Base-by-base conservation (phyloP, 2,329 filamentous ascomycete species). In the Colletotrichum camelliae region DNA sequence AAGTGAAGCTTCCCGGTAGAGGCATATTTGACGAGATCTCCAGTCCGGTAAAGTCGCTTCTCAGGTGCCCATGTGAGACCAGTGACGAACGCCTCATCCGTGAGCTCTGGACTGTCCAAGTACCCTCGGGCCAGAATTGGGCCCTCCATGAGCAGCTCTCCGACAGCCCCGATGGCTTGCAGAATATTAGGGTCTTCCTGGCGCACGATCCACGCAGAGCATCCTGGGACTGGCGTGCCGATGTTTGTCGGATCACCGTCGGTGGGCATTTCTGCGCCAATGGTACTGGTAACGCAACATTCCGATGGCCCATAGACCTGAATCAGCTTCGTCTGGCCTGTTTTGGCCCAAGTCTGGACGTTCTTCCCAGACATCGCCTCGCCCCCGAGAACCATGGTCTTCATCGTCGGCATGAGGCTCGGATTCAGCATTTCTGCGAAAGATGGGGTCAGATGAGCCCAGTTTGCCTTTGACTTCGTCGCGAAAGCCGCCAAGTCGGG, bases 1-100 rank as follows among this genome's bases (percentile, higher is more conserved):
- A 97, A 95, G 4, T 94, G 84, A 7, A 98, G 87, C 0, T 92
- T 93, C 0, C 94, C 94, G 80, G 96, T 93, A 0, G 92, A 88
- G 12, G 98, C 89, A 84, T 98, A 90, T 29, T 95, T 89, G 0
- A 95, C 96, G 79, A 95, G 88, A 80, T 98, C 96, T 0, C 96
- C 96, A 33, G 93, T 96, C 13, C 94, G 91, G 81, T 98, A 98
- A 0, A 98, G 84, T 2, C 92, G 82, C n/a, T 61, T 65, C 12
- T 48, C 43, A 27, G 65, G 91, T 2, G 96, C 95, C 81, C 92
- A 94, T 1, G 81, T 75, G 0, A 92, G 88, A 80, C 97, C 94
- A 1, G 91, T 77, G 61, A 96, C 88, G 75, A 98, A 95, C 78
- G 93, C 95, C 15, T 88, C 84, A 0, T 86, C 83, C 1, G 93